A percentile compares a stretch with the other conserved stretches of the same genome.
phyloP scores from a whole-genome alignment of 2,329 filamentous ascomycete genomes.

The Colletotrichum sp. region DNA sequence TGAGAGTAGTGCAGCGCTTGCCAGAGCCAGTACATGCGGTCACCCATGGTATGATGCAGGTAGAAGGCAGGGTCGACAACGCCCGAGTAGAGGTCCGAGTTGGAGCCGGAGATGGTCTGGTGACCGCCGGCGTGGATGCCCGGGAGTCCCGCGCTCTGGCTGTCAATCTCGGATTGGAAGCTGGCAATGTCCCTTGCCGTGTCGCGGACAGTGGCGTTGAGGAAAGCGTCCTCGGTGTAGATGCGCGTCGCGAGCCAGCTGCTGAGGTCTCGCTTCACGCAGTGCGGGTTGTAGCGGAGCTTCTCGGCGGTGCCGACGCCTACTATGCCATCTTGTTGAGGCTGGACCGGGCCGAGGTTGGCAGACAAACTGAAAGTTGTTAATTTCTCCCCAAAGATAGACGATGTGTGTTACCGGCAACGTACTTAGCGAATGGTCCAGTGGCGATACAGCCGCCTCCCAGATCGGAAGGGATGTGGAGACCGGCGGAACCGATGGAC shows the following conservation, averaged over 20 bases:
- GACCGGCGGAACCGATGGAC: slow-evolving; percentile 17
- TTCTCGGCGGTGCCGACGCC: not conserved
- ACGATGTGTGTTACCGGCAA: rapidly evolving
- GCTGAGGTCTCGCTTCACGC: slow-evolving; percentile 31
- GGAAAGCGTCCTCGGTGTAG: slow-evolving; percentile 23
- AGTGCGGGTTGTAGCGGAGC: slow-evolving; percentile 31
- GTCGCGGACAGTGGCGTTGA: slow-evolving; percentile 27
- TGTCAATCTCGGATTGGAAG: slow-evolving; percentile 40
- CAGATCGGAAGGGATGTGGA: slow-evolving; percentile 35
- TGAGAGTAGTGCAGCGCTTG: slow-evolving; percentile 13
- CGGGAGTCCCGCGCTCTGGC: slow-evolving; percentile 36
- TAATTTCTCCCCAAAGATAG: rapidly evolving
- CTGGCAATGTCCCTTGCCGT: slow-evolving; percentile 27
- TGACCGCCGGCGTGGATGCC: slow-evolving; percentile 25
- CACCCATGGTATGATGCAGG: not conserved
- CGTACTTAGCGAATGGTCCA: slow-evolving; percentile 32
- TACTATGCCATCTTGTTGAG: slow-evolving; percentile 3
- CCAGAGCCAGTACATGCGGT: not conserved
- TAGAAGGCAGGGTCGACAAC: slow-evolving; percentile 28
- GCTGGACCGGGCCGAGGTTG: slow-evolving; percentile 32
- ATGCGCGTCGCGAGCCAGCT: slow-evolving; percentile 13
- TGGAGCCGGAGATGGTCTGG: slow-evolving; percentile 33
- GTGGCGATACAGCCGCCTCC: slow-evolving; percentile 37
- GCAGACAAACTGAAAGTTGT: slow-evolving; percentile 21
- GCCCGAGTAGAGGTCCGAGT: slow-evolving; percentile 41